These are phyloP conservation scores for Colletotrichum chlorophyti DNA, from an alignment of 2,329 filamentous ascomycete species.

Conservation along the genomic window DNA sequence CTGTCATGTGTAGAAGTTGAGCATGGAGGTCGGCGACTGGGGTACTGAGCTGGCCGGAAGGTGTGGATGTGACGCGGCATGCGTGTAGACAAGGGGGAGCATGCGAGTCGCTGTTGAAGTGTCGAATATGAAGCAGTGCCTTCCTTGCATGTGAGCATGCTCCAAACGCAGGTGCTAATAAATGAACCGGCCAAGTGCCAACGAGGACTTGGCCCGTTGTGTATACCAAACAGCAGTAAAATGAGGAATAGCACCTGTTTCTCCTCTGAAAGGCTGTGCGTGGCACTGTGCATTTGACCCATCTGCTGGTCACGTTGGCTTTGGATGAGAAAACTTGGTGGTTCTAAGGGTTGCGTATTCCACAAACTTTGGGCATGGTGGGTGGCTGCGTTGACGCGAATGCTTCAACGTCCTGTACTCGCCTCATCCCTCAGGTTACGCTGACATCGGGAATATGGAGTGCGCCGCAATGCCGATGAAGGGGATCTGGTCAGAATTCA, in stretches of 20 bases:
- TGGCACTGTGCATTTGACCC: background rate
- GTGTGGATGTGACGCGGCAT: background rate
- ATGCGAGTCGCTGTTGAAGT: background rate
- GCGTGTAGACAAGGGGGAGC: background rate
- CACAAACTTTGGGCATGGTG: background rate
- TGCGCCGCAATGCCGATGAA: constrained; percentile 1
- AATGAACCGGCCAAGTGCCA: constrained; percentile 13
- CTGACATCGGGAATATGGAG: background rate
- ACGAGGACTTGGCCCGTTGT: constrained; percentile 5
- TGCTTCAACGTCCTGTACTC: background rate
- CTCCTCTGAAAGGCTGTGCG: background rate
- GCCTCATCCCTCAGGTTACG: background rate
- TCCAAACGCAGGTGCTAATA: background rate
- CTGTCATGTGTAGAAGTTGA: background rate
- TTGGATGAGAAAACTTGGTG: no score
- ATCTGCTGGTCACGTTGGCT: no score
- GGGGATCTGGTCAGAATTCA: no score
- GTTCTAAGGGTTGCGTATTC: no score
- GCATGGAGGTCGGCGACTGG: background rate
- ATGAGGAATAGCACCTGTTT: background rate
- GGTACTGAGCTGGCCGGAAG: constrained; percentile 1
- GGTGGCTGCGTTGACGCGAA: background rate
- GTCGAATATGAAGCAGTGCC: constrained; percentile 3
- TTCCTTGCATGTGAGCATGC: constrained; percentile 1
- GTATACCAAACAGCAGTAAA: constrained; percentile 8